phyloP scores from a whole-genome alignment of 495 filamentous ascomycete species.

The Hypoxylon perforatum region DNA sequence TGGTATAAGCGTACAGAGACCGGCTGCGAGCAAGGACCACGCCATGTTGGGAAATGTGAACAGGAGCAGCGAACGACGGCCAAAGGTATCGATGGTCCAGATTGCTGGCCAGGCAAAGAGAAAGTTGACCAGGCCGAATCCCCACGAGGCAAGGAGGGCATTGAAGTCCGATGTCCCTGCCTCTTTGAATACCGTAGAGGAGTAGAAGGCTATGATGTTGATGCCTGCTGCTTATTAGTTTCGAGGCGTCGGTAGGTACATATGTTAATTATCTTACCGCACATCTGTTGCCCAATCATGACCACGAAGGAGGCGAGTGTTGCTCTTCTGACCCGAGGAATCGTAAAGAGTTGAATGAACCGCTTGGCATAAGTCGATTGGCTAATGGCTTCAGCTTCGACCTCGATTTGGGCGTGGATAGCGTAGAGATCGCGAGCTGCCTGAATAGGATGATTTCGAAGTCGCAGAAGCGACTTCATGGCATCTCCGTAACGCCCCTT shows the following conservation, averaged over 20 bases:
- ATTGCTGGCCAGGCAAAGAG: conserved; percentile 73
- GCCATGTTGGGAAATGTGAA: conserved; percentile 73
- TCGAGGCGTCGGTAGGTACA: not conserved
- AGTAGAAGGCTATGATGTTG: conserved; percentile 78
- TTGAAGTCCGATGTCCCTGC: conserved; percentile 57
- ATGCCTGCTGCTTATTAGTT: conserved; percentile 47
- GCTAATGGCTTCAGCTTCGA: conserved; percentile 55
- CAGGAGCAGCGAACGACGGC: conserved; percentile 69
- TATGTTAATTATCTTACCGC: conserved; percentile 48
- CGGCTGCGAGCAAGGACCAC: conserved; percentile 66
- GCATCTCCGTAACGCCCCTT: conserved; percentile 65
- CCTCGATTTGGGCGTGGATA: conserved; percentile 69
- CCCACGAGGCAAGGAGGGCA: conserved; percentile 66
- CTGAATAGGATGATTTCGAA: conserved; percentile 69
- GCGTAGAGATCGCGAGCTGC: conserved; percentile 73
- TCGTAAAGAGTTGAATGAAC: conserved; percentile 73
- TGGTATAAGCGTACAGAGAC: conserved; percentile 68
- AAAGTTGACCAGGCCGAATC: conserved; percentile 71
- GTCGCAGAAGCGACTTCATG: conserved; percentile 67
- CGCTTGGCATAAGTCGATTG: conserved; percentile 64
- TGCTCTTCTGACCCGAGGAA: conserved; percentile 74
- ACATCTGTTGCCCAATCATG: conserved; percentile 75
- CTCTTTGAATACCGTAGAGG: conserved; percentile 67
- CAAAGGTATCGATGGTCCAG: conserved; percentile 75
- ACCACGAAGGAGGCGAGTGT: conserved; percentile 70